phyloP scores from a whole-genome alignment of 2,329 filamentous ascomycete species.

The Ophiostoma ulmi region DNA sequence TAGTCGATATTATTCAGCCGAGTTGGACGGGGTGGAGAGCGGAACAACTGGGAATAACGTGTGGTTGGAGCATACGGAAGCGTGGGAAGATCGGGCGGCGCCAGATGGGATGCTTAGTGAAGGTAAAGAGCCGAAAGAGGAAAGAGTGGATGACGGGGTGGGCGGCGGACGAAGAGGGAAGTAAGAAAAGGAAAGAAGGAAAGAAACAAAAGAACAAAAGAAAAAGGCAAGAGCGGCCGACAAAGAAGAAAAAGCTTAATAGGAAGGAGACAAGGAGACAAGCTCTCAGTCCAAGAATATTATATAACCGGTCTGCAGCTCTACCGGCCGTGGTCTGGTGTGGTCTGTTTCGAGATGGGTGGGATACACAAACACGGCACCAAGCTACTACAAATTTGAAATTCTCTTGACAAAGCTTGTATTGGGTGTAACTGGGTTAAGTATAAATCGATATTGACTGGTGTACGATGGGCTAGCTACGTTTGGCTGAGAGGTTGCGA shows the following conservation, averaged over 20 bases:
- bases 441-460: neutral
- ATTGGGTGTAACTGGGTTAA: neutral
- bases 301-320: neutral
- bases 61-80: conserved; percentile 8
- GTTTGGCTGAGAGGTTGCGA: neutral
- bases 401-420: neutral
- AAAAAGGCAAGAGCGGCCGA: neutral
- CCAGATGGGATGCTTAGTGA: conserved; percentile 1
- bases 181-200: neutral
- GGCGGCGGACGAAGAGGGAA: too few relatives aligned
- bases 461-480: neutral
- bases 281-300: neutral
- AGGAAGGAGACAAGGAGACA: neutral
- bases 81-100: neutral
- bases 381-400: neutral
- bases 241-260: neutral
- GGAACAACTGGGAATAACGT: conserved; percentile 10
- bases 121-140: conserved; percentile 9
- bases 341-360: conserved; percentile 4
- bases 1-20: neutral
- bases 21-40: conserved; percentile 4
- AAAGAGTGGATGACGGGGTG: neutral
- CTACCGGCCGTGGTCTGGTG: neutral
- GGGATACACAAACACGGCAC: neutral
- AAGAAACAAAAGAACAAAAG: neutral